Conservation (phyloP, 305 asterid genomes). For the Solanum hybrid region DNA sequence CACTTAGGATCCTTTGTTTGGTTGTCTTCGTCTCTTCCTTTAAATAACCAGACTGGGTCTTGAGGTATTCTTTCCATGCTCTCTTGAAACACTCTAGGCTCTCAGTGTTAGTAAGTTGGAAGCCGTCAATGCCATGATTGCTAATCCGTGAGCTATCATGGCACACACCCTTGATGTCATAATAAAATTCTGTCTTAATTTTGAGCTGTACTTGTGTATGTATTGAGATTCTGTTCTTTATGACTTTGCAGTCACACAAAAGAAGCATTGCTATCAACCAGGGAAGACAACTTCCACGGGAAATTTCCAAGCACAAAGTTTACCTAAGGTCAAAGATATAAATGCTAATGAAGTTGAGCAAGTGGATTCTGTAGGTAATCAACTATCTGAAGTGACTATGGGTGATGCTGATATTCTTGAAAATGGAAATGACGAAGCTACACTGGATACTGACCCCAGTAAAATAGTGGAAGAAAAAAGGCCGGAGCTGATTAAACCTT, state of each 20-base stretch:
- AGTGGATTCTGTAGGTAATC: conserved; percentile 5
- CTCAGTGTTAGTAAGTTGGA: neutral
- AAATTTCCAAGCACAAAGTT: conserved; percentile 24
- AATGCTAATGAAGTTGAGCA: conserved; percentile 21
- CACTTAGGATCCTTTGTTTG: neutral
- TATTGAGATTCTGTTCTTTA: conserved; percentile 2
- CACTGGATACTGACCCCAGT: conserved; percentile 28
- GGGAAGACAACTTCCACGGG: conserved; percentile 6
- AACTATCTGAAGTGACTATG: conserved; percentile 32
- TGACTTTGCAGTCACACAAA: conserved; percentile 35
- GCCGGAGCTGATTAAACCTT: conserved; percentile 30
- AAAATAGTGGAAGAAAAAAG: conserved; percentile 23
- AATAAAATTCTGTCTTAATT: neutral
- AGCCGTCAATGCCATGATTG: neutral
- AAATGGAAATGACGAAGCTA: conserved; percentile 29
- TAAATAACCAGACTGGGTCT: neutral
- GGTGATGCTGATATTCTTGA: conserved; percentile 24
- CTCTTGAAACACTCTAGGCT: neutral
- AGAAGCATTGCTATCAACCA: conserved; percentile 26
- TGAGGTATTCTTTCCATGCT: neutral
- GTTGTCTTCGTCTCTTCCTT: neutral
- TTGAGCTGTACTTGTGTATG: neutral
- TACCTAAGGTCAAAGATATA: conserved; percentile 27
- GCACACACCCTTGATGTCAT: neutral
- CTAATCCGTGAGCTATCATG: neutral